Percentiles rank a stretch among this genome's conserved stretches.
These are phyloP conservation scores for Fusarium drepaniforme DNA, from an alignment of 2,329 filamentous ascomycete genomes.

Conservation along the genomic window DNA sequence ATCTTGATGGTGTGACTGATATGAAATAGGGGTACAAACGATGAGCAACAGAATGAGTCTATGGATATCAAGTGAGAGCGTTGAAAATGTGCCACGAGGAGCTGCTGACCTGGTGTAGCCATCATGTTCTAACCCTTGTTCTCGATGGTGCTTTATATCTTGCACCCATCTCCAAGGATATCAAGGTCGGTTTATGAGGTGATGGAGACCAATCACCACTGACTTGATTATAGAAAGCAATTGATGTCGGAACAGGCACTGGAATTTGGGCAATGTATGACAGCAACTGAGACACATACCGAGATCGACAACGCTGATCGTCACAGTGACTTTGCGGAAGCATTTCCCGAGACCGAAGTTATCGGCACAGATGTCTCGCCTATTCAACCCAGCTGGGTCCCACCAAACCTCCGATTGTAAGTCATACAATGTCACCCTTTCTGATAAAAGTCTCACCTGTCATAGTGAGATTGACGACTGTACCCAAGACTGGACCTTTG, in stretches of 20 bases:
- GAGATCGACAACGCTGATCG: not conserved
- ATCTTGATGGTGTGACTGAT: not conserved
- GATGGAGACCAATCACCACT: not conserved
- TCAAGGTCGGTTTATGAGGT: not conserved
- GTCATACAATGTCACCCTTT: not conserved
- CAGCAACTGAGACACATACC: not conserved
- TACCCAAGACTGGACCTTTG: slow-evolving; percentile 36
- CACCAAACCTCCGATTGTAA: slow-evolving; percentile 28
- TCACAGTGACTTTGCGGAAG: slow-evolving; percentile 28
- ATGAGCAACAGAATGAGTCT: slow-evolving; percentile 33
- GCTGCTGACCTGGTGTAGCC: slow-evolving; percentile 7
- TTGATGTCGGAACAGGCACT: slow-evolving; percentile 34
- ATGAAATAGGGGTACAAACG: slow-evolving; percentile 24
- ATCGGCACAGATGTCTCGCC: slow-evolving; percentile 33
- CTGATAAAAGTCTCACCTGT: not conserved
- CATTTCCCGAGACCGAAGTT: slow-evolving; percentile 12
- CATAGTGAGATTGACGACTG: slow-evolving; percentile 33
- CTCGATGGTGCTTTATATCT: slow-evolving; percentile 17
- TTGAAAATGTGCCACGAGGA: rapidly evolving
- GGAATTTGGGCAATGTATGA: slow-evolving; percentile 34
- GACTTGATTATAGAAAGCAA: not conserved
- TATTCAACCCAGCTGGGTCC: slow-evolving; percentile 31
- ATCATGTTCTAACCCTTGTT: slow-evolving; percentile 32
- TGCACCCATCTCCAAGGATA: slow-evolving; percentile 17
- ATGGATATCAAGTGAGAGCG: slow-evolving; percentile 33